Base-by-base conservation (phyloP, 768 basidiomycete genomes). In the Sutorius australiensis region DNA sequence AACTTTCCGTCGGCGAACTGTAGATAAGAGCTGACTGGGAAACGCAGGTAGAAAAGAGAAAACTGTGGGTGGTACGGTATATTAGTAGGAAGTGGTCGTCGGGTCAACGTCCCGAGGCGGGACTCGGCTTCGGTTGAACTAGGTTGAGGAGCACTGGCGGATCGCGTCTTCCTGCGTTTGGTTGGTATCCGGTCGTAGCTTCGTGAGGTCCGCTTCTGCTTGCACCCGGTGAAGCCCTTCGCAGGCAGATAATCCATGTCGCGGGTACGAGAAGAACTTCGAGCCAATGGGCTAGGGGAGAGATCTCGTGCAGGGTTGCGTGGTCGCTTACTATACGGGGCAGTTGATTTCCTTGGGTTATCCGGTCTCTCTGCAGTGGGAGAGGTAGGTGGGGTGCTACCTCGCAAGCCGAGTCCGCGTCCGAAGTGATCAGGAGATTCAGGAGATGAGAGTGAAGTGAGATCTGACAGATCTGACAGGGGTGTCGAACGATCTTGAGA, bases 41-140 rank as follows among this genome's bases (percentile, higher is more conserved):
- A 92, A 8, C 82, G 80, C 50, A 85, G 72, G 65, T 92, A 92
- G 56, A 88, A 79, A 17, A 84, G 76, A 37, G 82, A 69, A 61
- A 84, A 89, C 30, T 71, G 67, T 2, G 72, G 54, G 21, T 79
- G 73, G 44, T 78, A 72, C 38, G 77, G 70, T 48, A 88, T 59
- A 40, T 66, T 41, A 8, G 70, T 53, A 3, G 85, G 84, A 48
- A 90, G 77, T 8, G 72, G 75, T 50, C 89, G 80, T 17, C 60
- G 72, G 11, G 49, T 53, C 9, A 50, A 48, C 8, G 42, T 33
- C 8, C 19, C 53, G 30, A 34, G 34, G 24, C 59, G 36, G n/a
- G 44, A 12, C 46, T 42, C 14, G 45, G 41, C 13, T 11, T 54
- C 43, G 6, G 47, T 33, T 33, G 43, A 12, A 5, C 44, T 31